Base-by-base conservation (phyloP, 768 basidiomycete genomes). In the Cystofilobasidium capitatum region DNA sequence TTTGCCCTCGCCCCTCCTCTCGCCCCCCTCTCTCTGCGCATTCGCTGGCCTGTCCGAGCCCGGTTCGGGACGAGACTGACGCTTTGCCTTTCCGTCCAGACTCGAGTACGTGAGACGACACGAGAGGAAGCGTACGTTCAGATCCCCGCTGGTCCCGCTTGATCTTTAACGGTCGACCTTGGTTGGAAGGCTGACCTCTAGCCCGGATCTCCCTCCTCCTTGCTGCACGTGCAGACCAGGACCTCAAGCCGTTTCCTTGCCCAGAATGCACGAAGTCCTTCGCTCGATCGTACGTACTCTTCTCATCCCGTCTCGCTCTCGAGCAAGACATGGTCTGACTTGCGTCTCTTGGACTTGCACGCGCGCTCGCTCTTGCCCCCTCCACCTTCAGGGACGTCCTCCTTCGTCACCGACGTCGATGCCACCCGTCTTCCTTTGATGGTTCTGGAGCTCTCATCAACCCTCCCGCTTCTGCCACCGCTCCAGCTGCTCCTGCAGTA, bases 311-410 rank as follows among this genome's bases (percentile, higher is more conserved):
- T 6, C 6, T 6, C 45, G 24, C 49, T 16, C 49, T 3, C 49
- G 9, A 4, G 24, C 6, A 4, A 26, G 3, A 20, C n/a, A 9
- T 51, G 40, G 40, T 42, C 20, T 10, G 40, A 42, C 40, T 10
- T 20, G 40, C 40, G 40, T 42, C 40, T 10, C 6, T n/a, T 55
- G 31, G 49, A n/a, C 3, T 24, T 26, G n/a, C n/a, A 16, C 49
- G 22, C 24, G 24, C 24, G n/a, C 24, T 12, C 24, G n/a, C 49
- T 51, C 49, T 51, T 13, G 24, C 49, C 12, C 6, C 5, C 16
- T 22, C 29, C 51, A 13, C 31, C 51, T 29, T 26, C n/a, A 55
- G 51, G 26, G 51, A 55, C 51, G 51, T 55, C 51, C 51, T 55
- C 29, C 51, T 55, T 17, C 51, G 51, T n/a, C 51, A 55, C 29